Evolutionary conservation across 805 yeast species (phyloP).

Genomic region (Metschnikowia continentalis): DNA sequence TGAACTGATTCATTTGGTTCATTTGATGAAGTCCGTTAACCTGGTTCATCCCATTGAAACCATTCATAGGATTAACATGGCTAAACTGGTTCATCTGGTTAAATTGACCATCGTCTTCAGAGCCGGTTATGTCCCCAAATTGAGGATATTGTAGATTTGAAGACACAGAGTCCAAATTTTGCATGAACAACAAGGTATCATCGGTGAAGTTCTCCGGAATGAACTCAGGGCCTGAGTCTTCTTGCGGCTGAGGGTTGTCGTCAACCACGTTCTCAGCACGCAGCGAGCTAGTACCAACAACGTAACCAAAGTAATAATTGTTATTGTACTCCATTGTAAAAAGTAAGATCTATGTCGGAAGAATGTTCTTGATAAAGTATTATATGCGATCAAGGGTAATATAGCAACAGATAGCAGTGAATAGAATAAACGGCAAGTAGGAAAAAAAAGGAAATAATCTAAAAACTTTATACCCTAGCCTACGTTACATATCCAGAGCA

Average conservation of each 20-base stretch:
- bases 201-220: too few relatives aligned
- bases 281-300: neutral
- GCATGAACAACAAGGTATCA: too few relatives aligned
- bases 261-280: neutral
- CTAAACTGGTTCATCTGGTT: too few relatives aligned
- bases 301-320: neutral
- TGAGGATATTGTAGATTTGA: too few relatives aligned
- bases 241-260: neutral
- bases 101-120: too few relatives aligned
- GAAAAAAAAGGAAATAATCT: neutral
- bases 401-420: slow-evolving; percentile 1
- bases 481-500: neutral
- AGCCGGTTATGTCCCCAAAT: too few relatives aligned
- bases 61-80: too few relatives aligned
- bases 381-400: neutral
- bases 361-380: neutral
- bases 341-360: neutral
- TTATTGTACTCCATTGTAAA: neutral
- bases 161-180: too few relatives aligned
- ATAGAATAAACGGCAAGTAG: neutral
- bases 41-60: too few relatives aligned
- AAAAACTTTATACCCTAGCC: neutral
- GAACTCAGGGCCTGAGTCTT: too few relatives aligned
- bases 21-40: too few relatives aligned
- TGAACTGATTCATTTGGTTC: too few relatives aligned